Evolutionary conservation across 2,329 filamentous ascomycete genomes (phyloP), one percentile per base, ranked within the genome.

Genomic region (Incumbomyces delicatus): DNA sequence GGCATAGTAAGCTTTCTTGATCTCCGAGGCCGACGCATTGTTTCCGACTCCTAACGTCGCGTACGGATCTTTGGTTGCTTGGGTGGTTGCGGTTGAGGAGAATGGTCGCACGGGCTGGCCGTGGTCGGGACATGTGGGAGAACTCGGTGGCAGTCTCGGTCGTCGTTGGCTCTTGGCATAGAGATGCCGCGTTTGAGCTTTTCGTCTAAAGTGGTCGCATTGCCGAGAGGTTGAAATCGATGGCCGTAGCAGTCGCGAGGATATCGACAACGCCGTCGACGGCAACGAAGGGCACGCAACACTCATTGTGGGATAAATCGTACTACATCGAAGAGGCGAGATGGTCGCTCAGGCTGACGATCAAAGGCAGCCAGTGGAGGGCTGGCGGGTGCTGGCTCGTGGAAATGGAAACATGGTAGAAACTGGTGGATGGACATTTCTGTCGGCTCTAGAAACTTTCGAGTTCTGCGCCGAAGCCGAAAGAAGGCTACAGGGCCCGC

Each of bases 1-100:
- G 42, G 89, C 87, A 63, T 98, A 98, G 72, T 98, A 98, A 2
- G 92, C 89, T 66, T 95, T 96, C 65, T 98, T 98, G 64, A 98
- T 96, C 31, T 96, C 90, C 50, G 80, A 73, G 2, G 87, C 71
- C 1, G 86, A 81, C n/a, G 92, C 87, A 52, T 68, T 76, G 64
- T 90, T 94, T 59, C 73, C 73, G 27, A 98, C 87, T 12, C 92
- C 92, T 22, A 98, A 80, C 3, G 85, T 77, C 54, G 80, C 78
- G 66, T 98, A 98, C 1, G 92, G 92, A 60, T 98, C 85, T 63
- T 86, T 78, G 37, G 81, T 83, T 18, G 79, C 77, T 62, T 82
- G 81, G 63, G 83, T 85, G 29, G 69, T 57, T 67, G 64, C 55
- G 5, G 65, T 67, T 11, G 66, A 57, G 50, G 72, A 70, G 50